Conservation (phyloP, 345 rosid genomes). For the Boechera divaricarpa region DNA sequence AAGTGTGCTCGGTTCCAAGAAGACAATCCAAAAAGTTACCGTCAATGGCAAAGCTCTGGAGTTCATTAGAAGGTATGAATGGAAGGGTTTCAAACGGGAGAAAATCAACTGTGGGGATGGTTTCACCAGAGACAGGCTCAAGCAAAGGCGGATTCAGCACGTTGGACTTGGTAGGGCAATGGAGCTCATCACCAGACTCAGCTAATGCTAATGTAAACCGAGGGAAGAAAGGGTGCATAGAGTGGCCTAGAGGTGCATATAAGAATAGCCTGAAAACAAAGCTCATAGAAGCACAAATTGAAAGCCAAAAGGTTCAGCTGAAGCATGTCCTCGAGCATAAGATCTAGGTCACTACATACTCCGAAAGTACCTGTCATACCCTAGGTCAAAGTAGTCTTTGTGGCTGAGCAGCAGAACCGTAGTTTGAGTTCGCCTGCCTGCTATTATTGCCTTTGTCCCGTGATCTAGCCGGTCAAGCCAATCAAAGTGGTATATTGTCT, state of each 20-base stretch:
- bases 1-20: constrained; percentile 61
- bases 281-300: constrained; percentile 84
- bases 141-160: constrained; percentile 63
- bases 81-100: constrained; percentile 73
- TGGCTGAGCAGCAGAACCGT: constrained; percentile 13
- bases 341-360: constrained; percentile 49
- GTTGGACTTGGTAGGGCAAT: constrained; percentile 56
- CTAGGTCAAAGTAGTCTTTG: constrained; percentile 1
- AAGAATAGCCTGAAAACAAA: constrained; percentile 84
- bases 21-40: constrained; percentile 65
- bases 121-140: constrained; percentile 63
- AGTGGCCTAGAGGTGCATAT: constrained; percentile 83
- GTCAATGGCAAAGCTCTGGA: constrained; percentile 89
- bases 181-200: constrained; percentile 77
- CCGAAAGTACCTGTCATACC: neutral
- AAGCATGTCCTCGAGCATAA: constrained; percentile 88
- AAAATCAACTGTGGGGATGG: constrained; percentile 56
- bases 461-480: constrained; percentile 1
- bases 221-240: constrained; percentile 94
- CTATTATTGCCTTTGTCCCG: neutral
- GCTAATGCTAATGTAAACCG: constrained; percentile 64
- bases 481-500: neutral
- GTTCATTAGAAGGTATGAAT: constrained; percentile 54
- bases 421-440: neutral
- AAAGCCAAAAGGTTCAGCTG: constrained; percentile 80